Evolutionary conservation across 495 filamentous ascomycete species (phyloP).

Genomic region (Lasiosphaeris hirsuta): DNA sequence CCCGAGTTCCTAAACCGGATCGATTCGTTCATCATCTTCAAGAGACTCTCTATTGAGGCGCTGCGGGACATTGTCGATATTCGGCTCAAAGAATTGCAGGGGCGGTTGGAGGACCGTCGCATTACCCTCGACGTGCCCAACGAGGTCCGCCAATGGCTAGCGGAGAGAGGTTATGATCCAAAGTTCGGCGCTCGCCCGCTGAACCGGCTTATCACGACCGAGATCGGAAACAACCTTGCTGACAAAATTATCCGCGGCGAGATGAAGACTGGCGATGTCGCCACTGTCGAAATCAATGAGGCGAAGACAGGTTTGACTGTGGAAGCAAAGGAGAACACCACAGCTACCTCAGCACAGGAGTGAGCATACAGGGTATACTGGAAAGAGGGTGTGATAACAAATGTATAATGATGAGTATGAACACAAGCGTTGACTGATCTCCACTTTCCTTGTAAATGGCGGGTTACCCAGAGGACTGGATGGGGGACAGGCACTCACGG

Average conservation of each 20-base stretch:
- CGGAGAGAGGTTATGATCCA: conserved; percentile 83
- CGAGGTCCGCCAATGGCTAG: conserved; percentile 78
- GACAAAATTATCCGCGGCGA: conserved; percentile 88
- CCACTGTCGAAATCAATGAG: conserved; percentile 61
- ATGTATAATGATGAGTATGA: no score
- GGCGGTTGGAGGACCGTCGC: conserved; percentile 77
- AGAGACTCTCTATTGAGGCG: conserved; percentile 70
- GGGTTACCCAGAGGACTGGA: no score
- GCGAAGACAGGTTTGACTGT: conserved; percentile 51
- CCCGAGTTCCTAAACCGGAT: conserved; percentile 97
- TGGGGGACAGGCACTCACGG: no score
- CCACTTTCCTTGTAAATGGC: no score
- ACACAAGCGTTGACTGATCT: no score
- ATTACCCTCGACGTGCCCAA: conserved; percentile 71
- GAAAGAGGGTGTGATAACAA: not conserved
- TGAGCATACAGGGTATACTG: not conserved
- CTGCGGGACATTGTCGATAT: conserved; percentile 94
- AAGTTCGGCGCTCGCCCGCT: conserved; percentile 90
- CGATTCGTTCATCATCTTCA: conserved; percentile 96
- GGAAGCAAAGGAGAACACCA: not conserved
- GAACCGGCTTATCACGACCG: conserved; percentile 82
- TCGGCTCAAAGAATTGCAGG: conserved; percentile 77
- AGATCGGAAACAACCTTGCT: conserved; percentile 83
- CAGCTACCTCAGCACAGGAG: not conserved
- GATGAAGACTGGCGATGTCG: conserved; percentile 69